Conservation (phyloP, 768 basidiomycete genomes). For the Russula sp. region DNA sequence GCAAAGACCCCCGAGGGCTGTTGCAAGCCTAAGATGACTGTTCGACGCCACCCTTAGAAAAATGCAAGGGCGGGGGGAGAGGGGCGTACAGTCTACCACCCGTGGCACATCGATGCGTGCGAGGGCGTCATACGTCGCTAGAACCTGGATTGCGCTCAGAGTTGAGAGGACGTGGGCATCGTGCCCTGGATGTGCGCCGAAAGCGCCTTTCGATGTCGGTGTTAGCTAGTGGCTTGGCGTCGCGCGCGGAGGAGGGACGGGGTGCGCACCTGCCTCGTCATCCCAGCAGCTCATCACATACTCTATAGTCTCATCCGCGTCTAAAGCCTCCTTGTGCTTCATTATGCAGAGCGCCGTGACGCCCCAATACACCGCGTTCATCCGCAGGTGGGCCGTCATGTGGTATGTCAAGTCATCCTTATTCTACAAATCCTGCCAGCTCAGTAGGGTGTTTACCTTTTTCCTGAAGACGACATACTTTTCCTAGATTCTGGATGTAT, state of each 20-base stretch:
- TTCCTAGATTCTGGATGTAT: conserved; percentile 72
- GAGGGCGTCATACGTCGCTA: conserved; percentile 78
- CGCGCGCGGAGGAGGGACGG: too few relatives aligned
- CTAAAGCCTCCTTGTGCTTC: conserved; percentile 69
- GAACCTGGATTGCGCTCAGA: conserved; percentile 86
- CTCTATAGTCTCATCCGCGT: conserved; percentile 75
- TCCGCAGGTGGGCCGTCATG: conserved; percentile 84
- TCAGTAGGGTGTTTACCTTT: background rate
- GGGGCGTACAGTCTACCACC: conserved; percentile 62
- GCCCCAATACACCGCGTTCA: conserved; percentile 98
- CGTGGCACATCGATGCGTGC: conserved; percentile 64
- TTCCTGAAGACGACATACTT: conserved; percentile 35
- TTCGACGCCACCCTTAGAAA: background rate
- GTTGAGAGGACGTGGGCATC: conserved; percentile 88
- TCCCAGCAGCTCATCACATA: conserved; percentile 97
- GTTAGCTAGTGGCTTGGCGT: background rate
- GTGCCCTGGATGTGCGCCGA: conserved; percentile 88
- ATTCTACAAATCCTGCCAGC: conserved; percentile 38
- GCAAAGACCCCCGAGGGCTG: conserved; percentile 84
- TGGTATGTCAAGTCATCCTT: conserved; percentile 85
- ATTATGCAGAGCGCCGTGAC: conserved; percentile 81
- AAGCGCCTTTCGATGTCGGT: conserved; percentile 56
- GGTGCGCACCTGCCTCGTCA: conserved; percentile 64
- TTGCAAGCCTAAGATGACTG: conserved; percentile 42
- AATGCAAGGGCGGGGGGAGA: background rate